phyloP scores from a whole-genome alignment of 768 basidiomycete genomes.

The Boletus subparvulus region DNA sequence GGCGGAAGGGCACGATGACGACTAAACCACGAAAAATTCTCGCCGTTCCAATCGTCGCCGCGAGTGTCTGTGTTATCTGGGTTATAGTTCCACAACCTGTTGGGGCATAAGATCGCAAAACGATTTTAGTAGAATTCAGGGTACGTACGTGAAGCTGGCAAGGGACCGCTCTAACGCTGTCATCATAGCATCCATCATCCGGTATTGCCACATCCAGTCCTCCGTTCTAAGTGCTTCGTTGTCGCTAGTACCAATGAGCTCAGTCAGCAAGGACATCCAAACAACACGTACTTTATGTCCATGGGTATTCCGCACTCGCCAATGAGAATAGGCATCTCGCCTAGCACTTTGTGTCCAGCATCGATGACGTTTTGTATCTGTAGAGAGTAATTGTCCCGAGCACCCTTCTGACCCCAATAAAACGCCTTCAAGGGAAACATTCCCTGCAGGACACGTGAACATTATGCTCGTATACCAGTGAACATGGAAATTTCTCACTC shows the following conservation, averaged over 20 bases:
- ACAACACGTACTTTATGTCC: constrained; percentile 83
- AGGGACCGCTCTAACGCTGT: constrained; percentile 75
- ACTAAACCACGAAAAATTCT: constrained; percentile 97
- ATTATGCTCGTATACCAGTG: neutral
- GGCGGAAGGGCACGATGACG: constrained; percentile 54
- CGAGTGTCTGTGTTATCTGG: constrained; percentile 72
- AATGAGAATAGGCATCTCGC: constrained; percentile 80
- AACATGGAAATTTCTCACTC: constrained; percentile 47
- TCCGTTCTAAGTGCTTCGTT: constrained; percentile 69
- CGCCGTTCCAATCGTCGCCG: constrained; percentile 94
- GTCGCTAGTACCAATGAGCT: constrained; percentile 42
- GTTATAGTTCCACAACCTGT: constrained; percentile 93
- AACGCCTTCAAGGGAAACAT: constrained; percentile 79
- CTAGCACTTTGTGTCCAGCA: constrained; percentile 64
- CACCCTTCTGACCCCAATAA: constrained; percentile 86
- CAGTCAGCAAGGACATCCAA: neutral
- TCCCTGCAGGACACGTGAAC: constrained; percentile 51
- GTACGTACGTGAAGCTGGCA: constrained; percentile 81
- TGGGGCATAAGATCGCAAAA: neutral
- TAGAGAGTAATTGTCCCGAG: constrained; percentile 74
- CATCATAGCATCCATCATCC: constrained; percentile 95
- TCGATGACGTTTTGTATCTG: constrained; percentile 82
- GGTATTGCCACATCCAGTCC: constrained; percentile 77
- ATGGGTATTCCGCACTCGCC: constrained; percentile 96
- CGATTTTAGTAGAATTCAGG: neutral